Evolutionary conservation across 306 rosid species (phyloP).

Genomic region (Cicer pinnatifidum): DNA sequence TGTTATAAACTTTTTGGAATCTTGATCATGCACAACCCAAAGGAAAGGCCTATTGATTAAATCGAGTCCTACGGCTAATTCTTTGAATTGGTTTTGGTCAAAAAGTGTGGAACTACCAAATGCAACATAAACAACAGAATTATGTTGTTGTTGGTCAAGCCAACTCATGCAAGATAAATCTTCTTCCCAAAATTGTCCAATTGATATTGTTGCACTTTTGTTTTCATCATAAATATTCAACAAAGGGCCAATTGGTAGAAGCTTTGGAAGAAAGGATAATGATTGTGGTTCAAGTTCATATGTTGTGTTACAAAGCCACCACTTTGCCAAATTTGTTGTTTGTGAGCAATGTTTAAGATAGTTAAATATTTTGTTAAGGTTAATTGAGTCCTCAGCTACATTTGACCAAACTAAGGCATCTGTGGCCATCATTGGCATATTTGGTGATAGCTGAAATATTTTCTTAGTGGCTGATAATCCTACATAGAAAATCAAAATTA

Average conservation of each 20-base stretch:
- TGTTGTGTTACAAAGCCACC: conserved; percentile 50
- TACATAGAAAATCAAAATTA: not conserved
- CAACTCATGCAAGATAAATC: conserved; percentile 49
- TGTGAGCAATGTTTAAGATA: not conserved
- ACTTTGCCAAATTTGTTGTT: conserved; percentile 14
- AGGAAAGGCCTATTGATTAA: conserved; percentile 46
- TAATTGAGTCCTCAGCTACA: not conserved
- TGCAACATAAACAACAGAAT: conserved; percentile 47
- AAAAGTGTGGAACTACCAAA: conserved; percentile 47
- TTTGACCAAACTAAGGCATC: conserved; percentile 37
- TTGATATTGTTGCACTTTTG: conserved; percentile 4
- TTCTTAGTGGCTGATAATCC: conserved; percentile 13
- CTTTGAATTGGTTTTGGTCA: conserved; percentile 41
- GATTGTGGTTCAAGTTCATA: conserved; percentile 44
- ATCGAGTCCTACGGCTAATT: conserved; percentile 44
- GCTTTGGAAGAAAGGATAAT: conserved; percentile 37
- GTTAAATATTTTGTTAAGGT: not conserved
- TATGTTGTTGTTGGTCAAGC: conserved; percentile 48
- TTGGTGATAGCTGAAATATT: conserved; percentile 29
- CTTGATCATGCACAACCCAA: conserved; percentile 54
- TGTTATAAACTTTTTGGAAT: not conserved
- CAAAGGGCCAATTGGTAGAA: conserved; percentile 51
- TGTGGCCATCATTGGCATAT: conserved; percentile 42
- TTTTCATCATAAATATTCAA: conserved; percentile 13
- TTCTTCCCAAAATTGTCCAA: conserved; percentile 51